Conservation (phyloP, 2,329 filamentous ascomycete genomes). For the Ampelomyces quisqualis region DNA sequence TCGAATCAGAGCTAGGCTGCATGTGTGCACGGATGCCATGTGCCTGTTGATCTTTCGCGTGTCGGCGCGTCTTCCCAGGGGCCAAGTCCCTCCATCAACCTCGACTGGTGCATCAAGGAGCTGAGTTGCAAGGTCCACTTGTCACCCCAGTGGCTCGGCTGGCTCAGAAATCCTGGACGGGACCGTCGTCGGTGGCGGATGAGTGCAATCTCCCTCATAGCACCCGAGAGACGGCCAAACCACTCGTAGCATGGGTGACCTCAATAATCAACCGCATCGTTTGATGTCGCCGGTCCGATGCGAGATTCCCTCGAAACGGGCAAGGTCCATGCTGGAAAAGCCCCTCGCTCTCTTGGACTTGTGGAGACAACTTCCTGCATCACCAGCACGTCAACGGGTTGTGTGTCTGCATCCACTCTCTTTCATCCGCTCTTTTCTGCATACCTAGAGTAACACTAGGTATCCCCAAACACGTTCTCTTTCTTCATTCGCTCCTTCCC, state of each 20-base stretch:
- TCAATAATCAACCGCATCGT: conserved; percentile 22
- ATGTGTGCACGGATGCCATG: conserved; percentile 9
- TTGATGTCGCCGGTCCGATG: conserved; percentile 28
- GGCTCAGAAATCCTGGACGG: conserved; percentile 16
- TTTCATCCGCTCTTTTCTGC: conserved; percentile 21
- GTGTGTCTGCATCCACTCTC: conserved; percentile 25
- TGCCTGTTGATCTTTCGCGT: conserved; percentile 5
- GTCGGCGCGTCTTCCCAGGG: conserved; percentile 15
- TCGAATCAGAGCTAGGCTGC: conserved; percentile 4
- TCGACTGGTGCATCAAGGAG: conserved; percentile 12
- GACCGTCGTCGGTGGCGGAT: conserved; percentile 22
- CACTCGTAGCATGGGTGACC: conserved; percentile 21
- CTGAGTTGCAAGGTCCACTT: conserved; percentile 7
- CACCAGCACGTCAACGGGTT: conserved; percentile 25
- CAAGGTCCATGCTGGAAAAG: conserved; percentile 18
- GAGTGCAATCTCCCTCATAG: conserved; percentile 32
- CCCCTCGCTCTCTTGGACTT: conserved; percentile 22
- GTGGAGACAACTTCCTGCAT: conserved; percentile 27
- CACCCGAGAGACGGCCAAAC: conserved; percentile 20
- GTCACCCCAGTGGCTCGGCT: conserved; percentile 13
- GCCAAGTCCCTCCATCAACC: conserved; percentile 19
- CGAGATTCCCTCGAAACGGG: conserved; percentile 11
- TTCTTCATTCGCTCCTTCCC: conserved; percentile 16
- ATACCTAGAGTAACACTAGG: conserved; percentile 16
- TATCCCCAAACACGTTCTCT: conserved; percentile 12